A percentile compares a stretch with the other conserved stretches of the same genome.
Evolutionary conservation across 2,329 filamentous ascomycete genomes (phyloP).

Genomic region (Pestalotiopsis sp.): DNA sequence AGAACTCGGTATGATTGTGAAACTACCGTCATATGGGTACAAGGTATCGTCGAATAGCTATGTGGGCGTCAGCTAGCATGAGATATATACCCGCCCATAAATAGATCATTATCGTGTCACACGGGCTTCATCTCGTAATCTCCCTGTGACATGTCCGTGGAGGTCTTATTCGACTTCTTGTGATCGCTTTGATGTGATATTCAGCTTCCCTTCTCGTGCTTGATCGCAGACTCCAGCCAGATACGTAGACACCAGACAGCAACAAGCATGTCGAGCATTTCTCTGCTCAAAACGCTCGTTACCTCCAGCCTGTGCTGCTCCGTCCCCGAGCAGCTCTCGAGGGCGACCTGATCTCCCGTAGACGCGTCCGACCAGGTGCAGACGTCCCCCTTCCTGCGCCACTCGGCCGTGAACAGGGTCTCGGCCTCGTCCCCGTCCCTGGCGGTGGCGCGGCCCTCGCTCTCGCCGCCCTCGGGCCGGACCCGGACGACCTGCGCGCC

Average conservation of each 20-base stretch:
- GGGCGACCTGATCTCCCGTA: not conserved
- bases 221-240: not conserved
- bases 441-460: not conserved
- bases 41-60: too few relatives aligned
- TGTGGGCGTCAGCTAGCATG: too few relatives aligned
- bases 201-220: not conserved
- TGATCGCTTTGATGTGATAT: not conserved
- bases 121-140: too few relatives aligned
- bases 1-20: too few relatives aligned
- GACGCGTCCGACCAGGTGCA: not conserved
- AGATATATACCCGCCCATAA: too few relatives aligned
- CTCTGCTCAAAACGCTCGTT: not conserved
- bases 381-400: not conserved
- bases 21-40: too few relatives aligned
- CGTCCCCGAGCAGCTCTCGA: not conserved
- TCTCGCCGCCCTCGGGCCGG: not conserved
- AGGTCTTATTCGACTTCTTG: too few relatives aligned
- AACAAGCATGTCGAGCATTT: not conserved
- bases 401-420: not conserved
- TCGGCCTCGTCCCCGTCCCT: not conserved
- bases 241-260: not conserved
- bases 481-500: not conserved
- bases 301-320: not conserved
- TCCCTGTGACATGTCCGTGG: too few relatives aligned
- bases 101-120: too few relatives aligned